phyloP scores from a whole-genome alignment of 108 stramenopile species.

The Cylindrotheca closterium region DNA sequence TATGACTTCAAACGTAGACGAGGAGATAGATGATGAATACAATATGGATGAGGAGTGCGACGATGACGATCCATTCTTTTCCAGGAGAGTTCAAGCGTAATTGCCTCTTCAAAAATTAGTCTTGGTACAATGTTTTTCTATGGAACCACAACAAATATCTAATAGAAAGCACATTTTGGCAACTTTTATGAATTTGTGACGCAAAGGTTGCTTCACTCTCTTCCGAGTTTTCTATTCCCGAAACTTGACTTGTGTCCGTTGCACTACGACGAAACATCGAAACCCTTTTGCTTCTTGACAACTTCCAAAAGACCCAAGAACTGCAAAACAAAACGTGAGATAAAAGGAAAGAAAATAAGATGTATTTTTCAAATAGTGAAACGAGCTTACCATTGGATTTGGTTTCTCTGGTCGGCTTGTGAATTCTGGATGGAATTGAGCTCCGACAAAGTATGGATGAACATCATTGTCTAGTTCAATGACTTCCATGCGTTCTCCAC shows the following conservation, averaged over 20 bases:
- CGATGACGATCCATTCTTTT: too few relatives aligned
- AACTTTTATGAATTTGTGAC: too few relatives aligned
- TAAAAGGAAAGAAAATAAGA: neutral
- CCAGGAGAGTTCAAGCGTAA: too few relatives aligned
- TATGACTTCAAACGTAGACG: conserved; percentile 7
- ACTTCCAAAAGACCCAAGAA: conserved; percentile 92
- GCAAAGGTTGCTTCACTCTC: too few relatives aligned
- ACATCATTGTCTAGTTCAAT: conserved; percentile 77
- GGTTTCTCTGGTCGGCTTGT: conserved; percentile 90
- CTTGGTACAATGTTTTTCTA: too few relatives aligned
- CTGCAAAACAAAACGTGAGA: neutral
- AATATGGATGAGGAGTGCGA: too few relatives aligned
- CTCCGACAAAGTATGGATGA: conserved; percentile 96
- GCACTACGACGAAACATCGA: neutral
- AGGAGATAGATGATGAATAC: conserved; percentile 11
- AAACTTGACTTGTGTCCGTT: too few relatives aligned
- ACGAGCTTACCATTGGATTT: conserved; percentile 64
- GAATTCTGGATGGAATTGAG: conserved; percentile 99
- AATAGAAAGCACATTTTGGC: too few relatives aligned
- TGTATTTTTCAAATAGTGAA: neutral
- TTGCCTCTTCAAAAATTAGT: too few relatives aligned
- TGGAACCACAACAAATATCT: too few relatives aligned
- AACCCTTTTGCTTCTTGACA: conserved; percentile 51
- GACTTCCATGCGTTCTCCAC: conserved; percentile 95
- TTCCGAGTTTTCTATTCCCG: too few relatives aligned